A percentile compares a stretch with the other conserved stretches of the same genome.
These are phyloP conservation scores for Penicillium hesseltinei DNA, from an alignment of 2,329 filamentous ascomycete genomes.

Conservation along the genomic window DNA sequence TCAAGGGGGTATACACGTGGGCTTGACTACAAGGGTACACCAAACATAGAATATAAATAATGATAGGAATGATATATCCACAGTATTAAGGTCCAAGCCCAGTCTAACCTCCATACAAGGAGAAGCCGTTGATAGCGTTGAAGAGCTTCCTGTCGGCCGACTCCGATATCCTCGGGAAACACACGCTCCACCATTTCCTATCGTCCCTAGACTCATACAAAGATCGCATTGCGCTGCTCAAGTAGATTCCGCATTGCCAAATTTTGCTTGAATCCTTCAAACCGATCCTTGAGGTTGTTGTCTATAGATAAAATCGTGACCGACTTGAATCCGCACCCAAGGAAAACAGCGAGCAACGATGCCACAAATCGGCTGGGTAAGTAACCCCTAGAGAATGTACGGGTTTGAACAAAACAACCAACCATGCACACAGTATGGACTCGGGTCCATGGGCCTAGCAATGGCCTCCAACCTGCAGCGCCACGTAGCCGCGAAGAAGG, in stretches of 20 bases:
- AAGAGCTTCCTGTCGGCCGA: slow-evolving; percentile 23
- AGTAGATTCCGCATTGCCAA: background rate
- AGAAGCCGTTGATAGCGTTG: background rate
- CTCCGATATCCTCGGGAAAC: slow-evolving; percentile 26
- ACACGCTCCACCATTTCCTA: slow-evolving; percentile 12
- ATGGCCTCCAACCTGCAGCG: slow-evolving; percentile 47
- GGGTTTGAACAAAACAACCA: background rate
- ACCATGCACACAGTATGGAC: slow-evolving; percentile 35
- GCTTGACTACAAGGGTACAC: background rate
- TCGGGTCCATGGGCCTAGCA: slow-evolving; percentile 47
- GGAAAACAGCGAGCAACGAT: slow-evolving; percentile 18
- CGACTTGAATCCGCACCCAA: background rate
- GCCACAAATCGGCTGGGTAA: slow-evolving; percentile 40
- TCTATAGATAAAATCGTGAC: background rate
- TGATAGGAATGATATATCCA: background rate
- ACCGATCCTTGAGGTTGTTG: no score
- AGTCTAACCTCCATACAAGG: background rate
- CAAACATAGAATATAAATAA: background rate
- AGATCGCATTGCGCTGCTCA: background rate
- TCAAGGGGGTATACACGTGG: background rate
- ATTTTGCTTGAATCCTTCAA: background rate
- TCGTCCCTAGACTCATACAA: slow-evolving; percentile 7
- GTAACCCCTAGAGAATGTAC: background rate
- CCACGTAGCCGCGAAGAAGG: slow-evolving; percentile 36
- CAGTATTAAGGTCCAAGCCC: background rate